Evolutionary conservation across 2,329 filamentous ascomycete species (phyloP).

Genomic region (Paecilomyces sp.): DNA sequence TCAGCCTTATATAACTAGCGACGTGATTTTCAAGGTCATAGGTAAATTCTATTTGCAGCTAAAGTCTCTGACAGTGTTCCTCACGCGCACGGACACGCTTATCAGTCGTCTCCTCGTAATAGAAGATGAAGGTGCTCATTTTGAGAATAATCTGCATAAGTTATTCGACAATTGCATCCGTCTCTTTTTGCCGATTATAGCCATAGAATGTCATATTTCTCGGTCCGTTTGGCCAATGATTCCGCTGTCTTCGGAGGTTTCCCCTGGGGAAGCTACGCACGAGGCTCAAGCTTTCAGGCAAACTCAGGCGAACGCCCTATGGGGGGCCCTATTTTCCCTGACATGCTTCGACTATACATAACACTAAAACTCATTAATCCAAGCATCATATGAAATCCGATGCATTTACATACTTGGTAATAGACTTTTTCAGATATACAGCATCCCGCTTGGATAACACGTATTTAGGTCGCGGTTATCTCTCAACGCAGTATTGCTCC

Average conservation of each 20-base stretch:
- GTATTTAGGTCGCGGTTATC: neutral
- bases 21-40: neutral
- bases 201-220: neutral
- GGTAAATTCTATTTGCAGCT: too few species aligned
- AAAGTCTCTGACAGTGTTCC: too few species aligned
- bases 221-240: neutral
- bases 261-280: neutral
- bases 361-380: neutral
- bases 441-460: neutral
- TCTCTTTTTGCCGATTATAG: neutral
- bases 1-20: neutral
- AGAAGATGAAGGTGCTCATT: neutral
- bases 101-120: neutral
- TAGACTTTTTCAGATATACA: neutral
- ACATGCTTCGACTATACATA: neutral
- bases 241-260: neutral
- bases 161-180: neutral
- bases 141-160: neutral
- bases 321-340: neutral
- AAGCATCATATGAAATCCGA: neutral
- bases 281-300: neutral
- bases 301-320: neutral
- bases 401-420: neutral
- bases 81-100: too few species aligned
- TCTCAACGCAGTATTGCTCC: neutral